Base-by-base conservation (phyloP, 1,284 basidiomycete species). In the Heliocybe sulcata region DNA sequence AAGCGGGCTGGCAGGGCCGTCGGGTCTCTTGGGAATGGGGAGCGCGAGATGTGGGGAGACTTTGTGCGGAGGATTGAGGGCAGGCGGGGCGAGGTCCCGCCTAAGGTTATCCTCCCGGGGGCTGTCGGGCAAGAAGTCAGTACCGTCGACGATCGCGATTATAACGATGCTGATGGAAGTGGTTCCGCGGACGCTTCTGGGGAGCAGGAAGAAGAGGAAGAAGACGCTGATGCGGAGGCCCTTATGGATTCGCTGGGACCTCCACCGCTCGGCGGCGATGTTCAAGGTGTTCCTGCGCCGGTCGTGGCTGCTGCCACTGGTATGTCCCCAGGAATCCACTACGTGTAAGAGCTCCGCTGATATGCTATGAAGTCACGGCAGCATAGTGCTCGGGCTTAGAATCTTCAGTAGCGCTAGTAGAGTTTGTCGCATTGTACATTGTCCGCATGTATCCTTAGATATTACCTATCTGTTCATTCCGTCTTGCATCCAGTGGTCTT, bases 1-100 rank as follows among this genome's bases (percentile, higher is more conserved):
- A 73, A 78, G 52, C 76, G 77, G 55, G 82, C 84, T 1, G 73
- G 74, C 33, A 66, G 67, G 50, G 65, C 60, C 4, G 60, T 84
- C 58, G 78, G 81, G 63, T 64, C 66, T 10, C 75, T 82, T 75
- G 82, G 77, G 1, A 67, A 69, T 16, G 79, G 79, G 58, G 82
- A 84, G 63, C 65, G 76, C 2, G 82, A 79, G 3, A 76, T 79
- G 57, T 86, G 83, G 84, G 80, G 82, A 4, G 83, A 84, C 65
- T 83, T 83, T 63, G 79, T 83, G 54, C 69, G 79, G 60, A 62
- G 74, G 49, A 76, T 79, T 9, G 77, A 81, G 62, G 77, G 79
- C 45, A 51, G 61, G 47, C 22, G 47, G 27, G 47, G 47, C 11
- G 47, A 49, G 27, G 23, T 29, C 6, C 47, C 47, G 14, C 12